Evolutionary conservation across 148 eudicot genomes (phyloP).

Genomic region (Chenopodium album): DNA sequence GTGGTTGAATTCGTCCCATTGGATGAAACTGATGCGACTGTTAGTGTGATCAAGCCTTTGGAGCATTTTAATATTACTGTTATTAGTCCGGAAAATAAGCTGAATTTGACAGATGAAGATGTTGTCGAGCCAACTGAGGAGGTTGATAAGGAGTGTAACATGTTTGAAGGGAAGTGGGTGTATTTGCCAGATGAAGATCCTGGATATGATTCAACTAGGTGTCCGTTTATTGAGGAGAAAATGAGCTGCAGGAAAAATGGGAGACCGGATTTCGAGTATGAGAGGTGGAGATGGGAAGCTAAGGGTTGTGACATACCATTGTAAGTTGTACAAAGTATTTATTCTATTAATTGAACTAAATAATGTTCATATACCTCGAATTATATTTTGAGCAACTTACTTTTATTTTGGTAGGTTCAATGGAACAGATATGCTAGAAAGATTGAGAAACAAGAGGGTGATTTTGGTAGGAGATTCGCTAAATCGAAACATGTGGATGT

Average conservation of each 20-base stretch:
- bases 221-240: constrained; percentile 16
- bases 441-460: constrained; percentile 47
- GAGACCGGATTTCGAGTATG: constrained; percentile 14
- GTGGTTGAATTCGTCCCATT: not conserved
- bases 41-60: not conserved
- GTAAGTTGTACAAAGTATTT: not conserved
- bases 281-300: constrained; percentile 15
- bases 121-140: not conserved
- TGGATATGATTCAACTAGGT: constrained; percentile 2
- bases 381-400: not conserved
- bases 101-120: not conserved
- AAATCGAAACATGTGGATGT: constrained; percentile 55
- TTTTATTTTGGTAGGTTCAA: constrained; percentile 33
- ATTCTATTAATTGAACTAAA: not conserved
- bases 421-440: constrained; percentile 43
- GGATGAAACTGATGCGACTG: not conserved
- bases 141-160: not conserved
- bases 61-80: not conserved
- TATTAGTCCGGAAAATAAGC: not conserved
- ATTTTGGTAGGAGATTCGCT: constrained; percentile 50
- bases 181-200: constrained; percentile 2
- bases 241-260: constrained; percentile 10
- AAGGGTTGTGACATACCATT: constrained; percentile 3
- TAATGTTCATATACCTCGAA: not conserved
- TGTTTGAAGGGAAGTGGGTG: constrained; percentile 16